phyloP scores from a whole-genome alignment of 208 protist species.

The Strigomonas oncopelti region DNA sequence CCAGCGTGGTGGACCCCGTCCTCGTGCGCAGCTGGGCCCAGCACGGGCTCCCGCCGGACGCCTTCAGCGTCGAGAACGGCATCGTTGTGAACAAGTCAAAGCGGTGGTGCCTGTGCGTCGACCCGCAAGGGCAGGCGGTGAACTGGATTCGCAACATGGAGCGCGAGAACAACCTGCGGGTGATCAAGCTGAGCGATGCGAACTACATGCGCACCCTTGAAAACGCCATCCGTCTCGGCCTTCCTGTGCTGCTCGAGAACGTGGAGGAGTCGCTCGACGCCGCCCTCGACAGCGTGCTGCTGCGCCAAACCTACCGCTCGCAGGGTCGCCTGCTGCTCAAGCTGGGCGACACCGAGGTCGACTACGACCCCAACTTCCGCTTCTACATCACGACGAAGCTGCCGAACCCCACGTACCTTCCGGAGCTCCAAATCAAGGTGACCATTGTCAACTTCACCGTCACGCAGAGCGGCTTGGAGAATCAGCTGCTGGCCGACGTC shows the following conservation, averaged over 20 bases:
- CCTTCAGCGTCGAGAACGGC: conserved; percentile 92
- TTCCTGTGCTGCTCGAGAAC: conserved; percentile 96
- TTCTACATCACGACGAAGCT: conserved; percentile 96
- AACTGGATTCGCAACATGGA: conserved; percentile 95
- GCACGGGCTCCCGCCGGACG: conserved; percentile 91
- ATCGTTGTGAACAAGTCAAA: conserved; percentile 83
- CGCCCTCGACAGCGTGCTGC: conserved; percentile 93
- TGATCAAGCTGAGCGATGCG: conserved; percentile 89
- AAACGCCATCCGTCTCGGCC: conserved; percentile 92
- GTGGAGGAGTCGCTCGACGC: conserved; percentile 95
- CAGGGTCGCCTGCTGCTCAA: conserved; percentile 89
- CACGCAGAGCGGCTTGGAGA: conserved; percentile 87
- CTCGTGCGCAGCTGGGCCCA: conserved; percentile 91
- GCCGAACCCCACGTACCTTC: conserved; percentile 93
- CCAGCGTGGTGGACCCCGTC: conserved; percentile 89
- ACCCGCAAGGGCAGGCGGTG: conserved; percentile 93
- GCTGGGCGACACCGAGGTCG: conserved; percentile 92
- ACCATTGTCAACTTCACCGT: conserved; percentile 95
- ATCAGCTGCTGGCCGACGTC: conserved; percentile 92
- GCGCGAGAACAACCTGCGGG: conserved; percentile 85
- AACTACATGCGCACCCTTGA: conserved; percentile 93
- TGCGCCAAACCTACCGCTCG: conserved; percentile 92
- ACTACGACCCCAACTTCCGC: conserved; percentile 93
- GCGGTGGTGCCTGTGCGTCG: conserved; percentile 93
- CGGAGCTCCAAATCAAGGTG: conserved; percentile 94